Evolutionary conservation across 768 basidiomycete genomes (phyloP).

Genomic region (Mycena indigotica): DNA sequence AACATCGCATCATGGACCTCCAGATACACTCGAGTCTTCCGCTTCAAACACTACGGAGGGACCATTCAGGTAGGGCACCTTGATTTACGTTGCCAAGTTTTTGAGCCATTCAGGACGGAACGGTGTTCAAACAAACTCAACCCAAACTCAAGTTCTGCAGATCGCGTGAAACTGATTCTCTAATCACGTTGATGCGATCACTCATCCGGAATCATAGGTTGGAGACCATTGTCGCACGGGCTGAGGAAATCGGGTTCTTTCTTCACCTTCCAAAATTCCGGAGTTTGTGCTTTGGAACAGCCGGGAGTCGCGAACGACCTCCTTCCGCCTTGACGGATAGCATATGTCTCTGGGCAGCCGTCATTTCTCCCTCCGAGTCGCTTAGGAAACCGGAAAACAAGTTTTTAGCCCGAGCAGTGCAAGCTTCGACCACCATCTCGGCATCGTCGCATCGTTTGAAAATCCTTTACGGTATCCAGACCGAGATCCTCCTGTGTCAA

Average conservation of each 20-base stretch:
- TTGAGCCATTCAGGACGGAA: constrained; percentile 26
- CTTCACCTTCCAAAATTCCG: constrained; percentile 12
- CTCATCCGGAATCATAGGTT: constrained; percentile 2
- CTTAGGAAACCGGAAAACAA: constrained; percentile 25
- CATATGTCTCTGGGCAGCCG: constrained; percentile 36
- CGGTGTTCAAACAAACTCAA: neutral
- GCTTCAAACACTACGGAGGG: neutral
- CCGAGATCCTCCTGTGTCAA: constrained; percentile 44
- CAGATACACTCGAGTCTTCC: constrained; percentile 14
- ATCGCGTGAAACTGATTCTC: neutral
- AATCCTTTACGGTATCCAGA: constrained; percentile 38
- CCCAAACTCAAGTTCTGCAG: constrained; percentile 1
- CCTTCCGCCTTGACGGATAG: constrained; percentile 27
- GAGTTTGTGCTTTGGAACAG: constrained; percentile 1
- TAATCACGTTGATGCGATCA: neutral
- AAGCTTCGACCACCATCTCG: constrained; percentile 30
- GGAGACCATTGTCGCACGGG: constrained; percentile 1
- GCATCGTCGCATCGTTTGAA: constrained; percentile 33
- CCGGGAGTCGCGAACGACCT: neutral
- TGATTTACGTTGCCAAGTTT: constrained; percentile 21
- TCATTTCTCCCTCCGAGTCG: constrained; percentile 23
- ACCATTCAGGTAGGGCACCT: neutral
- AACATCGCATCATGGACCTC: constrained; percentile 36
- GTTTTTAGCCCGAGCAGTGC: constrained; percentile 37
- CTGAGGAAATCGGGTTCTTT: constrained; percentile 9